phyloP scores from a whole-genome alignment of 106 monocot genomes.

The Dioscorea zingiberensis region DNA sequence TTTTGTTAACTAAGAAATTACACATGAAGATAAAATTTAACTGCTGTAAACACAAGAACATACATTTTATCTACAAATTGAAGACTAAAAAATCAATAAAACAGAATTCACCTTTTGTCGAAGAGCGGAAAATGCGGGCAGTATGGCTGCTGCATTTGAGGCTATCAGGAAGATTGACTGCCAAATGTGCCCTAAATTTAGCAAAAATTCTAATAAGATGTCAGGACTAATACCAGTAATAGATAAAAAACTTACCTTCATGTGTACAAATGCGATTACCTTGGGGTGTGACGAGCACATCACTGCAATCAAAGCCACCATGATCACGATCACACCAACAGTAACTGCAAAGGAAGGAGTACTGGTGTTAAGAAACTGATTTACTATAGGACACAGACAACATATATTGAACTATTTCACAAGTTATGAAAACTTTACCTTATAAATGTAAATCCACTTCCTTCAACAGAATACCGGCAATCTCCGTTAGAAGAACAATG shows the following conservation, averaged over 20 bases:
- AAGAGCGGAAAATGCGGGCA: conserved; percentile 78
- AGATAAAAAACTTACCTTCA: conserved; percentile 2
- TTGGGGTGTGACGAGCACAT: conserved; percentile 55
- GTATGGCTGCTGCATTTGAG: conserved; percentile 85
- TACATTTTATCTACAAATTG: too few species aligned
- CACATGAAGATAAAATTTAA: too few species aligned
- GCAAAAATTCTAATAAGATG: conserved; percentile 4
- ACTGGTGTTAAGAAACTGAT: neutral
- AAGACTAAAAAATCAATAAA: too few species aligned
- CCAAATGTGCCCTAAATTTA: conserved; percentile 62
- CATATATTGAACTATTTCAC: too few species aligned
- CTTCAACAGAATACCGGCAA: conserved; percentile 55
- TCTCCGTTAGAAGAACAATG: conserved; percentile 61
- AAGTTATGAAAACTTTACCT: conserved; percentile 32
- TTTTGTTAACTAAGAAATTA: too few species aligned
- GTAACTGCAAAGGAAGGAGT: conserved; percentile 28
- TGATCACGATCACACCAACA: conserved; percentile 85
- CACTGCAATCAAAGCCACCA: conserved; percentile 92
- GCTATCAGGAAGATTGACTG: conserved; percentile 80
- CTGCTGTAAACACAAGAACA: too few species aligned
- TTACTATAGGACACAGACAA: neutral
- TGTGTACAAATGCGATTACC: conserved; percentile 31
- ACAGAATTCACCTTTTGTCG: conserved; percentile 67
- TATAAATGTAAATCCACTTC: conserved; percentile 65
- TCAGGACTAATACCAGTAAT: neutral